Evolutionary conservation across 257 asterid species (phyloP).

Genomic region (Gardenia jasminoides): DNA sequence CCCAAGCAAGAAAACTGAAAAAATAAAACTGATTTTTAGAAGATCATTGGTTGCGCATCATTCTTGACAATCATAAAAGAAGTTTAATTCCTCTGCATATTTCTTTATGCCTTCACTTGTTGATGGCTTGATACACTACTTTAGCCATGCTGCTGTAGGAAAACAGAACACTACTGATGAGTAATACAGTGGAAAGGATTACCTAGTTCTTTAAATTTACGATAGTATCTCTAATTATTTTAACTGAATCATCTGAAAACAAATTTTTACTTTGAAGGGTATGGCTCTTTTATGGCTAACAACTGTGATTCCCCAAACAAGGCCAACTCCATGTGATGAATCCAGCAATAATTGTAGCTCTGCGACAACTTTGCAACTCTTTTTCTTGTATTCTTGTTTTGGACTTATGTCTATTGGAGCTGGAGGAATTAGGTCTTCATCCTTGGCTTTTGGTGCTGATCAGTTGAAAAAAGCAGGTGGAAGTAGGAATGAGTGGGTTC

Average conservation of each 20-base stretch:
- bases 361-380: constrained; percentile 41
- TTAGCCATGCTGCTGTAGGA: neutral
- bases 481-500: constrained; percentile 11
- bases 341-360: constrained; percentile 28
- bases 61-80: neutral
- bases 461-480: constrained; percentile 42
- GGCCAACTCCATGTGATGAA: constrained; percentile 58
- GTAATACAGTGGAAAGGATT: neutral
- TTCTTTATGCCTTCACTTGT: neutral
- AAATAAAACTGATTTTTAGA: neutral
- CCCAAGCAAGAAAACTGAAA: neutral
- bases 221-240: neutral
- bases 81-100: neutral
- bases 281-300: constrained; percentile 57
- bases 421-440: constrained; percentile 59
- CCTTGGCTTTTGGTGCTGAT: constrained; percentile 70
- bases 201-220: neutral
- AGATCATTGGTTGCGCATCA: neutral
- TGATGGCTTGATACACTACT: neutral
- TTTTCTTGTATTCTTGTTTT: constrained; percentile 39
- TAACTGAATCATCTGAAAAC: neutral
- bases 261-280: constrained; percentile 45
- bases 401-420: constrained; percentile 70
- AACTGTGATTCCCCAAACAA: constrained; percentile 50
- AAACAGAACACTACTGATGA: neutral